Percentiles rank a stretch among this genome's conserved stretches.
Conservation (phyloP, 2,329 filamentous ascomycete genomes). For the Exophiala viscosa region DNA sequence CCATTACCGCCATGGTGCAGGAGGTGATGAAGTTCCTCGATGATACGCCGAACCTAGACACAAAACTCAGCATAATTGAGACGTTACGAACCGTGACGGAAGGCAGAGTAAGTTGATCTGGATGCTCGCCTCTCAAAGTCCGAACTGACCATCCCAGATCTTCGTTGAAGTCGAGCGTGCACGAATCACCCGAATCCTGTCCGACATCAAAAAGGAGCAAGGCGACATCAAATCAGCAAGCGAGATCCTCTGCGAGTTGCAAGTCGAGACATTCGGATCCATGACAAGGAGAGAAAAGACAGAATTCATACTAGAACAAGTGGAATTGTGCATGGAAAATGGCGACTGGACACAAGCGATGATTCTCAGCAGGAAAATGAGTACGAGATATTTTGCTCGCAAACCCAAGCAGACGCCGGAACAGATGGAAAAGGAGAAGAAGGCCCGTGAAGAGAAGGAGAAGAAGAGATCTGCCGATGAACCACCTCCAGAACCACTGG, state of each 20-base stretch:
- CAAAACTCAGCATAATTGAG: constrained; percentile 90
- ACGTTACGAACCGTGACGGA: constrained; percentile 94
- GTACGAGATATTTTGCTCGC: constrained; percentile 83
- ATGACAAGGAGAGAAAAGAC: constrained; percentile 98
- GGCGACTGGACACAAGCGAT: constrained; percentile 94
- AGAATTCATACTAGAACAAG: constrained; percentile 95
- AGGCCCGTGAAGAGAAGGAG: constrained; percentile 80
- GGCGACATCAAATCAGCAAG: constrained; percentile 86
- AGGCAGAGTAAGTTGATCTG: constrained; percentile 64
- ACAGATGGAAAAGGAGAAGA: constrained; percentile 84
- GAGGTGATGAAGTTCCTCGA: constrained; percentile 89
- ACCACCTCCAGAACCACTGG: constrained; percentile 69
- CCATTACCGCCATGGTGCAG: constrained; percentile 98
- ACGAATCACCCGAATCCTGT: constrained; percentile 89
- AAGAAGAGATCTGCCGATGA: constrained; percentile 74
- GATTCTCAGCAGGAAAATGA: constrained; percentile 94
- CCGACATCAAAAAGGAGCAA: constrained; percentile 94
- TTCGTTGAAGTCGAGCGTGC: constrained; percentile 98
- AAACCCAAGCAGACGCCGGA: constrained; percentile 88
- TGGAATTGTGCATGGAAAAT: constrained; percentile 88
- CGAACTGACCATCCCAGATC: constrained; percentile 57
- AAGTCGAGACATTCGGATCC: constrained; percentile 97
- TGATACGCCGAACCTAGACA: constrained; percentile 76
- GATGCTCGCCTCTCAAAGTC: neutral
- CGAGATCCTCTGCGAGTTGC: constrained; percentile 92